Evolutionary conservation across 768 basidiomycete genomes (phyloP), one percentile per base, ranked within the genome.

Genomic region (Harrya chromipes): DNA sequence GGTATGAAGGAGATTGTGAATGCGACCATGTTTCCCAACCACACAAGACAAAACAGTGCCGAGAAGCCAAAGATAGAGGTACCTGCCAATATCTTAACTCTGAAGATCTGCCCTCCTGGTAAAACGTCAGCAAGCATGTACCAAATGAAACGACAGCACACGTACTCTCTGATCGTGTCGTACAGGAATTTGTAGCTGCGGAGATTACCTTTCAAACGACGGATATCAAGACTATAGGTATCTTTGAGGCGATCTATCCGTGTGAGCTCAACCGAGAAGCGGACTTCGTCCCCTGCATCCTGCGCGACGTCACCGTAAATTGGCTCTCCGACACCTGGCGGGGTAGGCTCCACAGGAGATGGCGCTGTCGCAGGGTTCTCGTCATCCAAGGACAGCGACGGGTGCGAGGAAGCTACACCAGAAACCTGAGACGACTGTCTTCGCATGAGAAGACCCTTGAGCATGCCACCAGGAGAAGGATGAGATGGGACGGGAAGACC

Each of bases 221-320:
- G 82, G 64, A 97, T 86, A 70, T 97, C 94, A 60, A 98, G 76
- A 69, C 87, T 87, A 69, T 87, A 94, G 39, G 94, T 90, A 64
- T 91, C 90, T 57, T 85, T 90, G 60, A 98, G 76, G 54, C 92
- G 82, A 68, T 91, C 87, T 60, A 99, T 76, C 60, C 89, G 75
- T 40, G 95, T 97, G 54, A 99, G 71, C 73, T 99, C 97, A 54
- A 97, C 87, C 12, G 84, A 90, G 75, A 98, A 98, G 58, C 90
- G 83, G 58, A 99, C 92, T 82, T 98, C 97, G 59, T 95, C 95
- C 26, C 93, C 93, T 17, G 82, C 81, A 62, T 98, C 97, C 58
- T 88, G 81, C 4, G 76, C 64, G n/a, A 72, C 58, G 49, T 90
- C 90, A 13, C 94, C 94, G 61, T 95, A 97, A 19, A 85, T 63